Base-by-base conservation (phyloP, 345 rosid species). In the Limnanthes douglasii region DNA sequence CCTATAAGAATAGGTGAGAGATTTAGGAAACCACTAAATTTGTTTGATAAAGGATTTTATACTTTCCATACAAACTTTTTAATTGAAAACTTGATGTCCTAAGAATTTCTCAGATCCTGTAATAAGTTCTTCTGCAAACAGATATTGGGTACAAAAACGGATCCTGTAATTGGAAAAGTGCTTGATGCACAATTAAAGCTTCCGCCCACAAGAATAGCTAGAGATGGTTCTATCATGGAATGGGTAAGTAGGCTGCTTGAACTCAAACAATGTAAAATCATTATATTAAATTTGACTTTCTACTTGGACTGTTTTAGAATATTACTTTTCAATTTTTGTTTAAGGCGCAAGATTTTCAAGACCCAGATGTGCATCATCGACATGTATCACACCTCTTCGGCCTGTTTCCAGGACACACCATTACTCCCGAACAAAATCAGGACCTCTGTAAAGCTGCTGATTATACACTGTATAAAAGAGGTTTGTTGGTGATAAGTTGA, bases 151-250 rank as follows among this genome's bases (percentile, higher is more conserved):
- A 70, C 37, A 59, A 40, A 20, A 0, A 56, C 66, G 20, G 82
- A 74, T 36, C 48, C 69, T 56, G 60, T 90, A 15, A 53, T 90
- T 3, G 38, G 49, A 20, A 66, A 42, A 60, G 94, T 80, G 43
- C 51, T 11, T 18, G 59, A 61, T 48, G 78, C 80, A 56, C 85
- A 45, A 25, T 62, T 63, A 19, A 85, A 67, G 45, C 85, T 90
- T 51, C 62, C 53, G 39, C 96, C 94, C 0, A 69, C 72, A 11
- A 78, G 51, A 67, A 53, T 75, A 50, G 56, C 76, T 4, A 57
- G 58, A 51, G 98, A 84, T 49, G 94, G 94, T 27, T 77, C 94
- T n/a, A 67, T 90, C 22, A 80, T 80, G 96, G 98, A 90, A 71
- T 84, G 98, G 98, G 93, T 71, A 58, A 41, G 55, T 29, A 7